phyloP scores from a whole-genome alignment of 2,329 filamentous ascomycete genomes.

The Fusarium falciforme region DNA sequence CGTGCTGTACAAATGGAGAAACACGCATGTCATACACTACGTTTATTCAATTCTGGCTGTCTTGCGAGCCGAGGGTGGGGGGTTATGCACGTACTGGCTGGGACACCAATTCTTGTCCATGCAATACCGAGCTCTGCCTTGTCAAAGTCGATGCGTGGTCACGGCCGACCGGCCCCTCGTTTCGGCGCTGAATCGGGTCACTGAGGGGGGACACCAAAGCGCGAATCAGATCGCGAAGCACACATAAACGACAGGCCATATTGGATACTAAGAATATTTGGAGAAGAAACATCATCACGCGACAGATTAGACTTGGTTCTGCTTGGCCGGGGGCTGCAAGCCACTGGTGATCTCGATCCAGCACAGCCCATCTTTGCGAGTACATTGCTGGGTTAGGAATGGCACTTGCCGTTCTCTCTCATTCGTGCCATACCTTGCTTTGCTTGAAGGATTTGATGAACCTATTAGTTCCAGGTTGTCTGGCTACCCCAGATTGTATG shows the following conservation, averaged over 20 bases:
- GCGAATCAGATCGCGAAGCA: background rate
- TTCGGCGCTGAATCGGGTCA: background rate
- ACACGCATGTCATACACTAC: background rate
- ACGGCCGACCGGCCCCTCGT: background rate
- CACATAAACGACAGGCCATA: background rate
- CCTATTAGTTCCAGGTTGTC: background rate
- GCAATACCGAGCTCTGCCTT: background rate
- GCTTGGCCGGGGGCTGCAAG: background rate
- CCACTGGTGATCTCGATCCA: background rate
- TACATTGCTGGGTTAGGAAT: background rate
- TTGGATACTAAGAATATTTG: background rate
- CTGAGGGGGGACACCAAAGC: background rate
- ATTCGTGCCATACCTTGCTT: background rate
- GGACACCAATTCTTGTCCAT: background rate
- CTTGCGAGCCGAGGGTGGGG: background rate
- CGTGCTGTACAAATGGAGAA: background rate
- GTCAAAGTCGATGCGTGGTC: background rate
- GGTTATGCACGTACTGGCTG: background rate
- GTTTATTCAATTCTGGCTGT: background rate
- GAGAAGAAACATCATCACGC: background rate
- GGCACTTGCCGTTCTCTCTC: no score
- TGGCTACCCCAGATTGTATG: background rate
- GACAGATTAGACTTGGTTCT: background rate
- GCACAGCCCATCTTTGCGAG: background rate
- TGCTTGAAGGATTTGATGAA: background rate